Conservation (phyloP, 108 stramenopile genomes). For the Nitzschia sp. region DNA sequence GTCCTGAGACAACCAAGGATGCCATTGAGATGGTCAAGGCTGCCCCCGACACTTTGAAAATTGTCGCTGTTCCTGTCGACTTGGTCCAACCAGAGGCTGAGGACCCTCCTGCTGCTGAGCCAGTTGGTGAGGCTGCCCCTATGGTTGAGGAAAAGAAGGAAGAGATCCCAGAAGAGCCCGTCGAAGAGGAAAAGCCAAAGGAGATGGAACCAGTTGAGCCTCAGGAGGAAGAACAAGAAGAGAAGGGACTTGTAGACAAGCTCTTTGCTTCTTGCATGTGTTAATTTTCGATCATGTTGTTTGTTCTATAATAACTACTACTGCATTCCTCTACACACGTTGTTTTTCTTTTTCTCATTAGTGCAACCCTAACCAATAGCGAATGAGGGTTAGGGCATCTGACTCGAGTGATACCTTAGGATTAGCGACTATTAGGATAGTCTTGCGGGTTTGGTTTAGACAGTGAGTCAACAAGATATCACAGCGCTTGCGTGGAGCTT, state of each 20-base stretch:
- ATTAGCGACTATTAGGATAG: no score
- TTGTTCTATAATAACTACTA: no score
- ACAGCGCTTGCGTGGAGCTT: no score
- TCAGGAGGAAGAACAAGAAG: conserved; percentile 11
- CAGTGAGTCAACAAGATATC: no score
- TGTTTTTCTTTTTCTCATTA: no score
- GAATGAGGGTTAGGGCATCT: no score
- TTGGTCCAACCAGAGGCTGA: conserved; percentile 7
- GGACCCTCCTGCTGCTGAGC: conserved; percentile 11
- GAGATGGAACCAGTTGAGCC: background rate
- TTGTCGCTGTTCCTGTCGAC: conserved; percentile 9
- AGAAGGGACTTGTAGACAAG: conserved; percentile 30
- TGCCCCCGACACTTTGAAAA: conserved; percentile 15
- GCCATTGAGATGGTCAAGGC: conserved; percentile 36
- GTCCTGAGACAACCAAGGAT: conserved; percentile 15
- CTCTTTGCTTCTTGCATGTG: conserved; percentile 35
- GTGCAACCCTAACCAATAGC: no score
- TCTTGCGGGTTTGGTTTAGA: no score
- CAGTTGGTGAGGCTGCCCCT: conserved; percentile 10
- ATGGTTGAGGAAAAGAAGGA: conserved; percentile 25
- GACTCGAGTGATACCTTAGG: no score
- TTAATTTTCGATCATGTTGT: conserved; percentile 7
- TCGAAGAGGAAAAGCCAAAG: conserved; percentile 6
- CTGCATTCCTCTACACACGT: no score
- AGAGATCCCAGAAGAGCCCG: conserved; percentile 12